Evolutionary conservation across 2,329 filamentous ascomycete genomes (phyloP).

Genomic region (Hypoxylon sp.): DNA sequence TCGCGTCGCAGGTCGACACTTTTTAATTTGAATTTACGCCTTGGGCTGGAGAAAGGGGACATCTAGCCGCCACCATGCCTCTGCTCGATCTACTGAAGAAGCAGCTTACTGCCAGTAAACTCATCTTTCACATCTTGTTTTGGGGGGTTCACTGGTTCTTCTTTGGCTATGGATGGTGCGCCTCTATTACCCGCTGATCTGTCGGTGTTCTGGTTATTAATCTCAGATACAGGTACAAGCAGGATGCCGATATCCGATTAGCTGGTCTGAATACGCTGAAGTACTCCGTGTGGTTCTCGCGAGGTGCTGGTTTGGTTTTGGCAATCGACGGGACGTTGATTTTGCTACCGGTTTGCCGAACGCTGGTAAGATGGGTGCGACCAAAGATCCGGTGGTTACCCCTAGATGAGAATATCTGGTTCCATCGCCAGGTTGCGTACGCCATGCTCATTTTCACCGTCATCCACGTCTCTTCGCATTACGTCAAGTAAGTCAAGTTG

Average conservation of each 20-base stretch:
- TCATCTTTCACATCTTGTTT: conserved; percentile 85
- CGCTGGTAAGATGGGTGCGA: conserved; percentile 84
- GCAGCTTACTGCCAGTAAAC: conserved; percentile 78
- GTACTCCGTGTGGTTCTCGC: conserved; percentile 95
- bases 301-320: conserved; percentile 90
- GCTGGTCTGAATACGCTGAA: conserved; percentile 83
- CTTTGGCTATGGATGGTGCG: conserved; percentile 90
- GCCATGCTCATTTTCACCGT: conserved; percentile 85
- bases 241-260: conserved; percentile 76
- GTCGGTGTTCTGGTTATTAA: conserved; percentile 16
- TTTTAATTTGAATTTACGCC: conserved; percentile 54
- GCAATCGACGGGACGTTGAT: conserved; percentile 90
- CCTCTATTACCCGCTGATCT: conserved; percentile 6
- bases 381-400: conserved; percentile 91
- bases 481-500: conserved; percentile 85
- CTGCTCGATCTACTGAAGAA: conserved; percentile 65
- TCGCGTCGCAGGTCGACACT: conserved; percentile 71
- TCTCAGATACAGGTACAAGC: conserved; percentile 76
- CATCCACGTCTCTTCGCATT: conserved; percentile 84
- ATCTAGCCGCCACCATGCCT: conserved; percentile 61
- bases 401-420: conserved; percentile 97
- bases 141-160: conserved; percentile 83
- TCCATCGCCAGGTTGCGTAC: conserved; percentile 96
- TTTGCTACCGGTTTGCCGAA: conserved; percentile 93
- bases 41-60: conserved; percentile 50